These are phyloP conservation scores for Adansonia madagascariensis DNA, from an alignment of 441 rosid species.

Conservation along the genomic window DNA sequence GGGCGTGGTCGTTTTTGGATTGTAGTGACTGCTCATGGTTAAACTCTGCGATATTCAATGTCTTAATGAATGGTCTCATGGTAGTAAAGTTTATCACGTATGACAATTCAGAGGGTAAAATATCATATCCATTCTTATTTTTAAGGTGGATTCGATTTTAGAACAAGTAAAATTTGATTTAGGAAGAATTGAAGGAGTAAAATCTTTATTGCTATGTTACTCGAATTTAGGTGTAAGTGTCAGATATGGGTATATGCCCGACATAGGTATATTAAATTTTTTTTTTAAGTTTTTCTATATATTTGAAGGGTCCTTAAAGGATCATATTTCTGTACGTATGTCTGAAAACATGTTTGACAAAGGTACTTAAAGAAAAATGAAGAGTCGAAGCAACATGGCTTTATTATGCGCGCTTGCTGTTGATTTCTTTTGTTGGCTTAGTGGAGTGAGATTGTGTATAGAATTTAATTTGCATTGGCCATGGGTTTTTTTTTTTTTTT, in stretches of 20 bases:
- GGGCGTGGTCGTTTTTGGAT: neutral
- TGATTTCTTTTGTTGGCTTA: neutral
- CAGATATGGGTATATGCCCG: too few species aligned
- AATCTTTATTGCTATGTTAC: neutral
- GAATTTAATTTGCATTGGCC: neutral
- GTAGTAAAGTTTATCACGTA: neutral
- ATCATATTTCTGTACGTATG: too few species aligned
- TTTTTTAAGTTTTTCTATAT: too few species aligned
- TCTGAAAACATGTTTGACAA: too few species aligned
- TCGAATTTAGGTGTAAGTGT: too few species aligned
- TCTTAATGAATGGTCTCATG: neutral
- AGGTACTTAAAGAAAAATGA: too few species aligned
- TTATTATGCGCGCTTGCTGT: neutral
- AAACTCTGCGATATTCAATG: neutral
- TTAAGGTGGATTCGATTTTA: neutral
- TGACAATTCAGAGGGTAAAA: neutral
- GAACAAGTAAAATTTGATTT: neutral
- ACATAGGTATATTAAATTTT: too few species aligned
- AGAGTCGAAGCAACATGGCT: too few species aligned
- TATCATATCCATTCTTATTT: neutral
- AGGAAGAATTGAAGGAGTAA: neutral
- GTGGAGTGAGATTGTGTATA: neutral
- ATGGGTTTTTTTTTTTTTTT: neutral
- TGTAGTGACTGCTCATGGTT: neutral
- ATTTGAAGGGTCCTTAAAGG: too few species aligned